Percentiles rank a stretch among this genome's conserved stretches.
These are phyloP conservation scores for Imleria badia DNA, from an alignment of 768 basidiomycete species.

Conservation along the genomic window DNA sequence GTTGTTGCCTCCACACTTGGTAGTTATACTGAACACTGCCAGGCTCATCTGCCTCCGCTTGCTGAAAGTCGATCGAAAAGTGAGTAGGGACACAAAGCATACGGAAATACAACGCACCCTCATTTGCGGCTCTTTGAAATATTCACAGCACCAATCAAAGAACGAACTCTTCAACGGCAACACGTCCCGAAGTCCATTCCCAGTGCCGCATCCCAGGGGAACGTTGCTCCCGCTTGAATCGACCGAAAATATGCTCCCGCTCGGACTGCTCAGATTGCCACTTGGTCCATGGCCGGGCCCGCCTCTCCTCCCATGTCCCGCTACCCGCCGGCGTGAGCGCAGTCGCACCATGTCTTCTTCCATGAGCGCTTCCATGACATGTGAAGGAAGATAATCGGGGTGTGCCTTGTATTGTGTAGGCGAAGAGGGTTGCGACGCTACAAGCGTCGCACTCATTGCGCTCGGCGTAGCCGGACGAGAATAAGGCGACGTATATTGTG, in stretches of 20 bases:
- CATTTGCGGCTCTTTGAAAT: slow-evolving; percentile 99
- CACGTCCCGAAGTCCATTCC: slow-evolving; percentile 77
- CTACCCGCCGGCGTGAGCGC: slow-evolving; percentile 57
- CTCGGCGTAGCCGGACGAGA: slow-evolving; percentile 50
- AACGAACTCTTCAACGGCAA: slow-evolving; percentile 89
- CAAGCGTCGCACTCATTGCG: slow-evolving; percentile 21
- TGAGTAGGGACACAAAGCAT: slow-evolving; percentile 3
- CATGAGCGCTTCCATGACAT: slow-evolving; percentile 86
- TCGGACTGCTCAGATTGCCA: slow-evolving; percentile 60
- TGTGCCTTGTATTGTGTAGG: slow-evolving; percentile 35
- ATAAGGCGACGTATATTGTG: slow-evolving; percentile 77
- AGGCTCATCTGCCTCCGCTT: slow-evolving; percentile 94
- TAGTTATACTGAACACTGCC: slow-evolving; percentile 93
- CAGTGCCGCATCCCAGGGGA: slow-evolving; percentile 76
- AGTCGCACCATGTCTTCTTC: slow-evolving; percentile 95
- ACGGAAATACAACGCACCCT: slow-evolving; percentile 55
- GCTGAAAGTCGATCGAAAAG: slow-evolving; percentile 45
- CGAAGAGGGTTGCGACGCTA: slow-evolving; percentile 31
- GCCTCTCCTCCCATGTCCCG: slow-evolving; percentile 41
- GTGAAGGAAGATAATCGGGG: slow-evolving; percentile 63
- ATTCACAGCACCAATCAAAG: slow-evolving; percentile 96
- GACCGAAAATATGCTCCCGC: slow-evolving; percentile 74
- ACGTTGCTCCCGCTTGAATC: slow-evolving; percentile 69
- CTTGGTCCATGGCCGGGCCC: slow-evolving; percentile 38
- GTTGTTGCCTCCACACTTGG: slow-evolving; percentile 90